Evolutionary conservation across 1,284 basidiomycete genomes (phyloP).

Genomic region (Pascua sp.): DNA sequence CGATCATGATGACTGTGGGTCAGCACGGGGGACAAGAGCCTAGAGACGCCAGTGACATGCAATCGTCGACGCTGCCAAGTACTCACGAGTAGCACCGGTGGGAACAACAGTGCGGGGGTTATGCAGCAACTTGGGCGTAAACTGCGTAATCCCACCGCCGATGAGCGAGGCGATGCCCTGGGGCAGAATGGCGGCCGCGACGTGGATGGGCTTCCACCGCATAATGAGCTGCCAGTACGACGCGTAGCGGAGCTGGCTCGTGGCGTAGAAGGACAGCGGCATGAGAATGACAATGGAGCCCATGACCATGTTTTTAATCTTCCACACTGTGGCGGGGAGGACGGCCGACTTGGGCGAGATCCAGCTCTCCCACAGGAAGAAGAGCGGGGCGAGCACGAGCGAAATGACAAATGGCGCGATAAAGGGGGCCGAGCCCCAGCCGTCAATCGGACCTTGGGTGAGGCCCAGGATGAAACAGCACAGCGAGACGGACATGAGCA

Average conservation of each 20-base stretch:
- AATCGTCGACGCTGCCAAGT: no score
- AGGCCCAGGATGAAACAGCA: conserved; percentile 24
- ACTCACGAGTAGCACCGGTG: conserved; percentile 1
- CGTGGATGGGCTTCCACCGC: conserved; percentile 29
- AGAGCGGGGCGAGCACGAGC: conserved; percentile 29
- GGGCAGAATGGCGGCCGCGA: conserved; percentile 38
- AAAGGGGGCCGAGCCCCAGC: conserved; percentile 25
- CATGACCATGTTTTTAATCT: conserved; percentile 38
- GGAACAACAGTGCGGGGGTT: conserved; percentile 28
- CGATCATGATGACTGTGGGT: conserved; percentile 27
- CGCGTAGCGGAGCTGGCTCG: conserved; percentile 34
- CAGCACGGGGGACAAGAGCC: background rate
- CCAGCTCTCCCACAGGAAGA: conserved; percentile 42
- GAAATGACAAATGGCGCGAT: conserved; percentile 39
- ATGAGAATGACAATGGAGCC: conserved; percentile 22
- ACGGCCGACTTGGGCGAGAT: conserved; percentile 29
- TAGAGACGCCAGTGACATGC: conserved; percentile 5
- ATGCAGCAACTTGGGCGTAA: conserved; percentile 29
- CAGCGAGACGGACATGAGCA: conserved; percentile 18
- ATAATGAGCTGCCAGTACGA: conserved; percentile 26
- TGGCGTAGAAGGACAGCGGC: conserved; percentile 38
- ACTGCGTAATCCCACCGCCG: conserved; percentile 27
- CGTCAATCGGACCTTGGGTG: conserved; percentile 24
- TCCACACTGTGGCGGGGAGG: conserved; percentile 33
- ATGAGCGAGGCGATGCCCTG: conserved; percentile 37